Evolutionary conservation across 805 yeast genomes (phyloP).

Genomic region (Yamadazyma philogaea): DNA sequence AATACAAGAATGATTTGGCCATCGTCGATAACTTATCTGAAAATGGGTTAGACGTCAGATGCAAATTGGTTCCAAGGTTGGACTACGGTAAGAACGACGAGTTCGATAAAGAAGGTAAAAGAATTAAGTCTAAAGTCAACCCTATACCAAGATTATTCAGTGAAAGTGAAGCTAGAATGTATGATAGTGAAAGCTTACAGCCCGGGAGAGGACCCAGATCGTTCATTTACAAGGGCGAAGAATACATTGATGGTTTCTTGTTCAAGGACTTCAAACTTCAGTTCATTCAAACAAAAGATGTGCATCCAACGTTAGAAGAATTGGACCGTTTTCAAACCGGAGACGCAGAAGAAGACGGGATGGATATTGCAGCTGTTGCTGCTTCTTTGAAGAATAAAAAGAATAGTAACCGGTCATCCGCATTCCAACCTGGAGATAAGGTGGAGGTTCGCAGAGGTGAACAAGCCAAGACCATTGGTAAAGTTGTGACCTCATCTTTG

Average conservation of each 20-base stretch:
- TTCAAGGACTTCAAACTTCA: slow-evolving; percentile 83
- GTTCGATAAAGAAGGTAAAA: slow-evolving; percentile 45
- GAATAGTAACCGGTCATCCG: slow-evolving; percentile 22
- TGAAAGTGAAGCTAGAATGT: slow-evolving; percentile 82
- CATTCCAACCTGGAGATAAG: slow-evolving; percentile 89
- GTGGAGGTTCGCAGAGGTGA: slow-evolving; percentile 93
- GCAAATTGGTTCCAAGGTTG: slow-evolving; percentile 87
- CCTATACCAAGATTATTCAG: slow-evolving; percentile 86
- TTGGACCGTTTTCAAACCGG: slow-evolving; percentile 75
- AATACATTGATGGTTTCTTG: slow-evolving; percentile 83
- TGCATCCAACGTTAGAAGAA: slow-evolving; percentile 86
- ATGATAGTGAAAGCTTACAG: slow-evolving; percentile 71
- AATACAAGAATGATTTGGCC: slow-evolving; percentile 89
- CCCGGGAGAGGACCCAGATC: slow-evolving; percentile 59
- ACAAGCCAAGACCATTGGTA: slow-evolving; percentile 85
- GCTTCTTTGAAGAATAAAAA: slow-evolving; percentile 67
- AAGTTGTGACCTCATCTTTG: slow-evolving; percentile 62
- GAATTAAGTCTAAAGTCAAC: slow-evolving; percentile 57
- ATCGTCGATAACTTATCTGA: slow-evolving; percentile 90
- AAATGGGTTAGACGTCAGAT: slow-evolving; percentile 91
- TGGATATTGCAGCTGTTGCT: slow-evolving; percentile 83
- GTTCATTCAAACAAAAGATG: slow-evolving; percentile 73
- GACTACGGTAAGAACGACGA: slow-evolving; percentile 76
- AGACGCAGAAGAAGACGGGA: slow-evolving; percentile 71
- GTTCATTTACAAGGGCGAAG: slow-evolving; percentile 80